Conservation (phyloP, 441 rosid species). For the Aleurites moluccanus region DNA sequence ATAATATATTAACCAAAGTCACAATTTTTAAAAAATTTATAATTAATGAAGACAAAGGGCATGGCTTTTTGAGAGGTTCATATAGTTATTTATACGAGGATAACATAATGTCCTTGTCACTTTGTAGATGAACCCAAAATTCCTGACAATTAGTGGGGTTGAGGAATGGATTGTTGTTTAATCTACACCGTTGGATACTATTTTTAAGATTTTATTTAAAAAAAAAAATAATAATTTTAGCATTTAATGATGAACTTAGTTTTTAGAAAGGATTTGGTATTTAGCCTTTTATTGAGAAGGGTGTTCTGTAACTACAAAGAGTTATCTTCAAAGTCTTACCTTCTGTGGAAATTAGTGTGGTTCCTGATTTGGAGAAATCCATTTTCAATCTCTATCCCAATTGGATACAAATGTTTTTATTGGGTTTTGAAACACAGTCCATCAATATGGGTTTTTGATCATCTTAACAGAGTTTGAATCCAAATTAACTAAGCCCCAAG, state of each 20-base stretch:
- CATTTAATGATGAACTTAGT: constrained; percentile 13
- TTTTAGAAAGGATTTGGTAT: not conserved
- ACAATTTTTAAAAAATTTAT: too few relatives aligned
- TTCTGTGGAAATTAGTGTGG: not conserved
- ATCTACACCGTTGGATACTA: constrained; percentile 7
- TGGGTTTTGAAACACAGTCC: too few relatives aligned
- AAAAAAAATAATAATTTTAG: not conserved
- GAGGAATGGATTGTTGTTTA: not conserved
- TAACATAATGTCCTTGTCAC: constrained; percentile 20
- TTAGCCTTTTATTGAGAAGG: not conserved
- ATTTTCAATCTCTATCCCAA: not conserved
- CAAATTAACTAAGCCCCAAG: too few relatives aligned
- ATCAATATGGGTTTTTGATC: too few relatives aligned
- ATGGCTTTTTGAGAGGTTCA: not conserved
- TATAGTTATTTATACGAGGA: constrained; percentile 24
- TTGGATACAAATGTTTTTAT: too few relatives aligned
- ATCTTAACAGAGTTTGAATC: too few relatives aligned
- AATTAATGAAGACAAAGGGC: not conserved
- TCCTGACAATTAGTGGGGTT: constrained; percentile 17
- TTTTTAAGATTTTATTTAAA: not conserved
- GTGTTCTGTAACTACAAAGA: not conserved
- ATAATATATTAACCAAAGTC: too few relatives aligned
- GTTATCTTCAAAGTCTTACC: not conserved
- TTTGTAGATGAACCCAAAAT: constrained; percentile 7
- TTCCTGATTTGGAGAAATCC: not conserved